Evolutionary conservation across 78 protist species (phyloP).

Genomic region (Speleostelium caveatum): DNA sequence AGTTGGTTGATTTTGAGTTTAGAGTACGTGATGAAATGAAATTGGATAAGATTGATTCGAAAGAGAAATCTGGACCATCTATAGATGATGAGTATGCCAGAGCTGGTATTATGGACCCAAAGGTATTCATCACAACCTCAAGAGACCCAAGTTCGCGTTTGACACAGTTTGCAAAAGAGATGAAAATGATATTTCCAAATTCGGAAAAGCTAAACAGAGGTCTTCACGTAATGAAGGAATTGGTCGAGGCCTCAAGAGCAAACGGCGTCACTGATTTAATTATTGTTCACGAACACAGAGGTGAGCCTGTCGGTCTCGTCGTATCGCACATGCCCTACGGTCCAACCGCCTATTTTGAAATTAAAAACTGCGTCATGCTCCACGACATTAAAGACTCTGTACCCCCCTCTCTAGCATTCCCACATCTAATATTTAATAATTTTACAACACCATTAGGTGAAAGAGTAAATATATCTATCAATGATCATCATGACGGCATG

Average conservation of each 20-base stretch:
- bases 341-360: conserved; percentile 98
- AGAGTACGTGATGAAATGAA: conserved; percentile 72
- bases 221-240: conserved; percentile 78
- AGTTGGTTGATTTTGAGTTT: conserved; percentile 84
- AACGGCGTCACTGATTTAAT: conserved; percentile 97
- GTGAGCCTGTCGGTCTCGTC: conserved; percentile 97
- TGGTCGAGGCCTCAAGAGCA: conserved; percentile 93
- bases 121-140: conserved; percentile 96
- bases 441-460: conserved; percentile 94
- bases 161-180: conserved; percentile 95
- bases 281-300: conserved; percentile 98
- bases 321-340: conserved; percentile 99
- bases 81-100: conserved; percentile 99
- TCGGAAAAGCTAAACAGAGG: conserved; percentile 97
- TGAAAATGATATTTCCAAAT: conserved; percentile 94
- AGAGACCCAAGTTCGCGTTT: conserved; percentile 95
- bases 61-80: not conserved
- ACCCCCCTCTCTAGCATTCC: conserved; percentile 91
- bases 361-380: conserved; percentile 94
- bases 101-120: conserved; percentile 98
- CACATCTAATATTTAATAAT: conserved; percentile 97
- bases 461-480: conserved; percentile 63
- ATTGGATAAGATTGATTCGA: conserved; percentile 34
- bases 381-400: conserved; percentile 93
- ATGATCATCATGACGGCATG: too few relatives aligned